Evolutionary conservation across 371 early-diverging fungal species (phyloP).

Genomic region (Dichotomocladium elegans): DNA sequence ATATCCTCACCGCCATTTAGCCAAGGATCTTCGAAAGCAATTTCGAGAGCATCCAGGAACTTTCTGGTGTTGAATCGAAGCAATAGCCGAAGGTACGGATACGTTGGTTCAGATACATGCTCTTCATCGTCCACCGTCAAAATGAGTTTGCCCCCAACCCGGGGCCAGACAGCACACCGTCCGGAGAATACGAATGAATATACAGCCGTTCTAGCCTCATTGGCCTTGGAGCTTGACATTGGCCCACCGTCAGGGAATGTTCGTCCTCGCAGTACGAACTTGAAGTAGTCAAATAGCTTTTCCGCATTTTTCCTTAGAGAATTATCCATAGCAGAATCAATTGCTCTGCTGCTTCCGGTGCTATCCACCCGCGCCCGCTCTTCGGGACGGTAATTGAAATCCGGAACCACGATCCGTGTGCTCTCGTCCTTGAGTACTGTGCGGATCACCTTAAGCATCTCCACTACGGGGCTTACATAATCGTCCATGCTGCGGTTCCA

Average conservation of each 20-base stretch:
- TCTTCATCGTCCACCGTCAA: conserved; percentile 58
- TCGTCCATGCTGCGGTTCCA: conserved; percentile 76
- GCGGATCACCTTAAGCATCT: conserved; percentile 63
- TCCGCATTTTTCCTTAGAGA: conserved; percentile 44
- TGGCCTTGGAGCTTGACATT: conserved; percentile 50
- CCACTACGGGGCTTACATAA: conserved; percentile 77
- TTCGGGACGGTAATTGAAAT: background rate
- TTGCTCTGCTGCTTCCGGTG: conserved; percentile 5
- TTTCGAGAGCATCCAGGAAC: conserved; percentile 61
- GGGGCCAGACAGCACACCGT: conserved; percentile 70
- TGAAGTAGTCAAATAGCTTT: conserved; percentile 71
- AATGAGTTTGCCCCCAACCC: conserved; percentile 52
- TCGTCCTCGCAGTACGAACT: conserved; percentile 66
- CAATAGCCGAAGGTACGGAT: conserved; percentile 70
- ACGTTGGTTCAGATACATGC: conserved; percentile 60
- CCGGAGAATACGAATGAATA: conserved; percentile 80
- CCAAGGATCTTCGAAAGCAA: conserved; percentile 70
- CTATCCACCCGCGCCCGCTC: conserved; percentile 11
- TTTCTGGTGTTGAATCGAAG: conserved; percentile 64
- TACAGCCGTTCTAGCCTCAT: conserved; percentile 67
- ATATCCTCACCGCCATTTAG: conserved; percentile 61
- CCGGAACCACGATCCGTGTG: conserved; percentile 1
- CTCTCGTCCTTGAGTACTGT: conserved; percentile 36
- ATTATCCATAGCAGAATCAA: conserved; percentile 9
- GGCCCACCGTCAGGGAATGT: conserved; percentile 65